These are phyloP conservation scores for Aureobasidium vineae DNA, from an alignment of 2,329 filamentous ascomycete species.

Conservation along the genomic window DNA sequence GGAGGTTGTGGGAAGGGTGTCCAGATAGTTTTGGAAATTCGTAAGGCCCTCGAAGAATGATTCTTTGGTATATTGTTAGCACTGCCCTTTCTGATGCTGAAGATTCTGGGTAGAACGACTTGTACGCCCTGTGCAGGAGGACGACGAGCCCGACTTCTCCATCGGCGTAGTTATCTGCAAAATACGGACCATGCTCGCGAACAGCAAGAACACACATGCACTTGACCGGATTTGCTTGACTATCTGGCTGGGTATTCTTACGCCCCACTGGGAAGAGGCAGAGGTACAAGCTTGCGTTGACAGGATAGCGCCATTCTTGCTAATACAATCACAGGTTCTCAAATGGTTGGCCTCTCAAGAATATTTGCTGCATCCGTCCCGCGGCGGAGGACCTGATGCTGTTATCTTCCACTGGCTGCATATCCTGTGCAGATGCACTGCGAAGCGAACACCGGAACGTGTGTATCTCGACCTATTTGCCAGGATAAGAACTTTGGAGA, in stretches of 20 bases:
- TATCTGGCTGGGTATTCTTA: neutral
- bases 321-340: neutral
- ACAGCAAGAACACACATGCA: neutral
- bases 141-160: neutral
- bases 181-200: neutral
- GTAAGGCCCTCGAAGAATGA: conserved; percentile 13
- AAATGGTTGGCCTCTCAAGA: neutral
- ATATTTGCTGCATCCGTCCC: neutral
- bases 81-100: neutral
- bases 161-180: neutral
- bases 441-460: neutral
- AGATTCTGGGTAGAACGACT: neutral
- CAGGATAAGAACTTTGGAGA: neutral
- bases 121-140: neutral
- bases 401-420: neutral
- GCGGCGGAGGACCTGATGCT: neutral
- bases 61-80: neutral
- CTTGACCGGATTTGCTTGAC: neutral
- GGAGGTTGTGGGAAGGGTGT: neutral
- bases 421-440: neutral
- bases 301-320: neutral
- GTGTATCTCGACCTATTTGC: neutral
- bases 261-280: neutral
- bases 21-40: neutral
- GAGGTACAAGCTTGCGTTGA: neutral